A percentile compares a stretch with the other conserved stretches of the same genome.
Evolutionary conservation across 2,329 filamentous ascomycete genomes (phyloP).

Genomic region (Botrytis fabae): DNA sequence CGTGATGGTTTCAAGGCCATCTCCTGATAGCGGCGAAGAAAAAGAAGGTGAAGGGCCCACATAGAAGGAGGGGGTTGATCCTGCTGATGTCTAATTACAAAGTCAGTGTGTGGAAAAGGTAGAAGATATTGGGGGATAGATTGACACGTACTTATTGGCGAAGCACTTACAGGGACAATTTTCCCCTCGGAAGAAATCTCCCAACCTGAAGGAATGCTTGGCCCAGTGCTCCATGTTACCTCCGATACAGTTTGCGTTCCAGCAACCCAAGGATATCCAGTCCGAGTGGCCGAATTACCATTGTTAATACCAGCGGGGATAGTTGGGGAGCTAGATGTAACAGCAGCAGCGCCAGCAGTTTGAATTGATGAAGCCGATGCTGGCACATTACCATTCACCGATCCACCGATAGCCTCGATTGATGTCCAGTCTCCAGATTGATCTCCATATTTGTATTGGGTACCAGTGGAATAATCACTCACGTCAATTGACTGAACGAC

Average conservation of each 20-base stretch:
- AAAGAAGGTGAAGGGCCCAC: constrained; percentile 49
- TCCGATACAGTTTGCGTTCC: constrained; percentile 52
- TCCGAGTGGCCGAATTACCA: constrained; percentile 56
- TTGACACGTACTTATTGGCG: constrained; percentile 60
- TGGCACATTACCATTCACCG: constrained; percentile 64
- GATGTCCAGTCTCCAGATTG: constrained; percentile 76
- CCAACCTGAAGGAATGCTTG: constrained; percentile 76
- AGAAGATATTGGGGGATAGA: constrained; percentile 24
- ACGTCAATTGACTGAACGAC: constrained; percentile 72
- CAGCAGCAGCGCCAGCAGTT: constrained; percentile 61
- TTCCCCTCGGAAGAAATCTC: constrained; percentile 76
- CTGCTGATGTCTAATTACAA: constrained; percentile 45
- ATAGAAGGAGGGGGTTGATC: constrained; percentile 53
- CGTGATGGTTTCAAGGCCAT: constrained; percentile 44
- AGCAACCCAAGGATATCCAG: constrained; percentile 68
- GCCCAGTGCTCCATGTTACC: constrained; percentile 44
- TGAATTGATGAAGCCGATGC: constrained; percentile 44
- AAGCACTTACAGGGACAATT: constrained; percentile 70
- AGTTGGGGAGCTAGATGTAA: constrained; percentile 60
- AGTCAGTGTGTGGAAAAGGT: constrained; percentile 35
- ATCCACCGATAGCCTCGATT: constrained; percentile 78
- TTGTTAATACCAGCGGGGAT: constrained; percentile 69
- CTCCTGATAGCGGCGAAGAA: constrained; percentile 41
- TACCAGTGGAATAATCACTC: constrained; percentile 91
- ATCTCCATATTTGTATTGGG: constrained; percentile 79